A percentile compares a stretch with the other conserved stretches of the same genome.
These are phyloP conservation scores for Fusarium xyrophilum DNA, from an alignment of 2,329 filamentous ascomycete species.

Conservation along the genomic window DNA sequence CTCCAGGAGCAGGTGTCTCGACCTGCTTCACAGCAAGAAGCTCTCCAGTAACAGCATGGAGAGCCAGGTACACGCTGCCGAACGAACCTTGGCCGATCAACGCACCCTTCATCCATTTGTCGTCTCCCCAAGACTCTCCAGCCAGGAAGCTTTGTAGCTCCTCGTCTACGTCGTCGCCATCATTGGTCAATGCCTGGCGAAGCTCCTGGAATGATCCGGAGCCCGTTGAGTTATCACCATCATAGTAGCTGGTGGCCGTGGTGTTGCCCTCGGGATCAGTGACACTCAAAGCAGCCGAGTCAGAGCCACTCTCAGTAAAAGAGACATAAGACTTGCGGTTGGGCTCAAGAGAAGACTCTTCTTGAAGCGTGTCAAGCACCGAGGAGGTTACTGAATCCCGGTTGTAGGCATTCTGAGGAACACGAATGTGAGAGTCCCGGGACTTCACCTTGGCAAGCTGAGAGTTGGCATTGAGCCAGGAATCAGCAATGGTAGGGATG, in stretches of 20 bases:
- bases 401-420: slow-evolving; percentile 56
- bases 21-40: slow-evolving; percentile 99
- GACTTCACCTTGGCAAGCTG: slow-evolving; percentile 50
- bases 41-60: slow-evolving; percentile 95
- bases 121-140: slow-evolving; percentile 92
- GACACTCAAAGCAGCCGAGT: slow-evolving; percentile 72
- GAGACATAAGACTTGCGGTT: slow-evolving; percentile 97
- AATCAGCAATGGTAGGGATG: slow-evolving; percentile 93
- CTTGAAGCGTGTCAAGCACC: slow-evolving; percentile 85
- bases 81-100: slow-evolving; percentile 97
- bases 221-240: slow-evolving; percentile 76
- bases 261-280: slow-evolving; percentile 79
- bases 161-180: slow-evolving; percentile 90
- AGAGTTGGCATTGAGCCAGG: slow-evolving; percentile 71
- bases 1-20: slow-evolving; percentile 80
- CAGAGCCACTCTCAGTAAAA: slow-evolving; percentile 76
- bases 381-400: slow-evolving; percentile 90
- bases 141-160: slow-evolving; percentile 89
- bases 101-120: slow-evolving; percentile 99
- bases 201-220: slow-evolving; percentile 82
- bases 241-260: slow-evolving; percentile 80
- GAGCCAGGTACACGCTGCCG: slow-evolving; percentile 90
- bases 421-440: slow-evolving; percentile 58
- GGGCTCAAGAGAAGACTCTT: slow-evolving; percentile 85
- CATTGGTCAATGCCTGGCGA: slow-evolving; percentile 83